A percentile compares a stretch with the other conserved stretches of the same genome.
These are phyloP conservation scores for Kodamaea lidongshanica DNA, from an alignment of 805 yeast species.

Conservation along the genomic window DNA sequence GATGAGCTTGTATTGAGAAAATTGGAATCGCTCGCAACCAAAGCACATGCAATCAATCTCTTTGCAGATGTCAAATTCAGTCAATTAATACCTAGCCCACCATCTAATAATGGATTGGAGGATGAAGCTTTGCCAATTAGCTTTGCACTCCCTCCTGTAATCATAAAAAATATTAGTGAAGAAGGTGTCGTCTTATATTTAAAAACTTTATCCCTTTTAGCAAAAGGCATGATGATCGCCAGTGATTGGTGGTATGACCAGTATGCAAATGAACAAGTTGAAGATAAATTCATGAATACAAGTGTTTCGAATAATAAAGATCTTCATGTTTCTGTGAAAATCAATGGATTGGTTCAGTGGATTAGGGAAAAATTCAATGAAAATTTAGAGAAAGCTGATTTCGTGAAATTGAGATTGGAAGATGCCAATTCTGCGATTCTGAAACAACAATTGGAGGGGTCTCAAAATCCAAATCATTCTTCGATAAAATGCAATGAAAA, in stretches of 20 bases:
- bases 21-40: conserved; percentile 75
- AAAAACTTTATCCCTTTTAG: conserved; percentile 73
- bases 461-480: conserved; percentile 2
- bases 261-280: conserved; percentile 12
- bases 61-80: conserved; percentile 88
- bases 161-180: conserved; percentile 58
- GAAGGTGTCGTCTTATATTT: conserved; percentile 85
- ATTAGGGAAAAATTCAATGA: conserved; percentile 84
- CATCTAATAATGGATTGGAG: conserved; percentile 38
- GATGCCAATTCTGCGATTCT: conserved; percentile 39
- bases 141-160: conserved; percentile 49
- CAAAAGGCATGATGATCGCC: conserved; percentile 80
- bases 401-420: conserved; percentile 51
- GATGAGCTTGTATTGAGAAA: conserved; percentile 37
- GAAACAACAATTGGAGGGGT: conserved; percentile 12
- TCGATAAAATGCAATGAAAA: conserved; percentile 2
- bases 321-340: conserved; percentile 26
- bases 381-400: conserved; percentile 82
- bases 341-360: conserved; percentile 83
- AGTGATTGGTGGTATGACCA: conserved; percentile 81
- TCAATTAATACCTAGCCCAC: conserved; percentile 75
- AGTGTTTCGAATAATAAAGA: conserved; percentile 16
- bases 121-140: conserved; percentile 33
- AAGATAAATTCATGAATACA: conserved; percentile 16
- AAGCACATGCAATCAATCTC: conserved; percentile 80